phyloP scores from a whole-genome alignment of 1,284 basidiomycete species.

The Hymenochaete sp. region DNA sequence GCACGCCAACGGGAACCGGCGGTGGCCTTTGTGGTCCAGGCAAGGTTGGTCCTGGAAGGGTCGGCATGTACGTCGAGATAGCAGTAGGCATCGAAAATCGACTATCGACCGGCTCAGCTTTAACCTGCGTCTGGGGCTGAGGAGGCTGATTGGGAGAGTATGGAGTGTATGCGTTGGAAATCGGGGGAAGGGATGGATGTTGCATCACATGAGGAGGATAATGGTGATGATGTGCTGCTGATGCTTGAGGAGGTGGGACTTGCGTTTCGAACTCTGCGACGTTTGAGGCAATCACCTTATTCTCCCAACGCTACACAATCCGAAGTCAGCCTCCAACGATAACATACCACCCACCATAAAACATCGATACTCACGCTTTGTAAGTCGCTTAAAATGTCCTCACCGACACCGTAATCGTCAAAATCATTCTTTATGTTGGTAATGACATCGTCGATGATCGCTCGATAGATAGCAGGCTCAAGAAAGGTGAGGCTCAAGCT shows the following conservation, averaged over 20 bases:
- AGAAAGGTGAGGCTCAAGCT: conserved; percentile 37
- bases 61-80: conserved; percentile 45
- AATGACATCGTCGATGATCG: conserved; percentile 96
- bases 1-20: background rate
- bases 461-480: conserved; percentile 86
- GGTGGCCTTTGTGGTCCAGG: conserved; percentile 3
- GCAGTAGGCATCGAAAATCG: conserved; percentile 48
- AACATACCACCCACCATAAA: conserved; percentile 10
- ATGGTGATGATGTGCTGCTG: conserved; percentile 25
- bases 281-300: conserved; percentile 83
- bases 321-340: conserved; percentile 1
- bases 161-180: conserved; percentile 35
- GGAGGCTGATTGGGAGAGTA: conserved; percentile 27
- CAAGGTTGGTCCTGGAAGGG: conserved; percentile 46
- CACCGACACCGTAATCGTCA: conserved; percentile 92
- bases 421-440: conserved; percentile 85
- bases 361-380: conserved; percentile 62
- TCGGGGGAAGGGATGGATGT: conserved; percentile 32
- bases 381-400: conserved; percentile 83
- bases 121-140: conserved; percentile 40
- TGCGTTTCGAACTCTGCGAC: conserved; percentile 84
- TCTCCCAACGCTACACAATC: conserved; percentile 79
- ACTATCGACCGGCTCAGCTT: conserved; percentile 57
- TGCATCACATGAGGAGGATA: conserved; percentile 39
- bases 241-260: conserved; percentile 25